A percentile compares a stretch with the other conserved stretches of the same genome.
Conservation (phyloP, 768 basidiomycete genomes). For the Podaxis mareebaensis region DNA sequence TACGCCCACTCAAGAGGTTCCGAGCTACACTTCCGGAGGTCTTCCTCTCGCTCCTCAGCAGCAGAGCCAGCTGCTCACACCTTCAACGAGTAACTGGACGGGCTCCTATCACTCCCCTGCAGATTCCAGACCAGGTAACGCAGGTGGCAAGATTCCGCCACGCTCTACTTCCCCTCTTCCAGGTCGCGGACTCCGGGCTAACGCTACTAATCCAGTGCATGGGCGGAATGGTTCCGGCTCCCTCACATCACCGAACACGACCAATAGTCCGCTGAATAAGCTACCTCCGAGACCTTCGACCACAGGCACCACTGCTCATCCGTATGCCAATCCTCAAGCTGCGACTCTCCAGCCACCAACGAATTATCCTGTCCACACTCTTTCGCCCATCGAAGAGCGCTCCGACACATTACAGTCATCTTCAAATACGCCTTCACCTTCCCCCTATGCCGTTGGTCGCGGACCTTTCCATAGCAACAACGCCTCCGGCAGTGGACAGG, state of each 20-base stretch:
- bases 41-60: slow-evolving; percentile 42
- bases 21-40: slow-evolving; percentile 42
- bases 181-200: slow-evolving; percentile 31
- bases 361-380: slow-evolving; percentile 36
- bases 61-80: slow-evolving; percentile 41
- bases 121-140: slow-evolving; percentile 59
- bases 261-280: slow-evolving; percentile 34
- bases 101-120: slow-evolving; percentile 55
- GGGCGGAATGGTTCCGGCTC: slow-evolving; percentile 55
- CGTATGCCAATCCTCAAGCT: slow-evolving; percentile 59
- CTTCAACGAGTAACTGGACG: slow-evolving; percentile 42
- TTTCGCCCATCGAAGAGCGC: slow-evolving; percentile 76
- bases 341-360: slow-evolving; percentile 34
- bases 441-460: slow-evolving; percentile 53
- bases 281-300: slow-evolving; percentile 45
- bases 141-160: slow-evolving; percentile 38
- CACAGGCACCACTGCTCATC: slow-evolving; percentile 46
- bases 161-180: slow-evolving; percentile 49
- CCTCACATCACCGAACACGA: slow-evolving; percentile 39
- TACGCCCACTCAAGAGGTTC: slow-evolving; percentile 64
- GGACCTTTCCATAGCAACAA: slow-evolving; percentile 51
- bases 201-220: slow-evolving; percentile 35
- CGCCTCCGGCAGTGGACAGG: slow-evolving; percentile 38
- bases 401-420: slow-evolving; percentile 36
- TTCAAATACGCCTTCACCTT: slow-evolving; percentile 49